phyloP scores from a whole-genome alignment of 306 rosid genomes.

The Prunus fruticosa region DNA sequence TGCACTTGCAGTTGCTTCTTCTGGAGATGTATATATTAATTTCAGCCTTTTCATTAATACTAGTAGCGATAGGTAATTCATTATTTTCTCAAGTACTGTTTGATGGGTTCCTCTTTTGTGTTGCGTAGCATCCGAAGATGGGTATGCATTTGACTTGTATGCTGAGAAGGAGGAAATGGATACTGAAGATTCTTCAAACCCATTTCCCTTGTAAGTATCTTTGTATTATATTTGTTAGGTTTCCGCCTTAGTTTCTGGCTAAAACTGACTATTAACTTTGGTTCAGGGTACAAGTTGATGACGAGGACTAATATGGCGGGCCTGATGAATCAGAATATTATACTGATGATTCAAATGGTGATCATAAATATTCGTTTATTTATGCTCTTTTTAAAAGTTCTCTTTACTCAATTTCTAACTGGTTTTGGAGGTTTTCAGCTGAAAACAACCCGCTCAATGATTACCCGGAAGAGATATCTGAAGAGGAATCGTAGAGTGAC shows the following conservation, averaged over 20 bases:
- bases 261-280: slow-evolving; percentile 11
- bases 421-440: too few species aligned
- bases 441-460: too few species aligned
- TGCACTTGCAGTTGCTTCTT: background rate
- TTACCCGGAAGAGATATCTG: too few species aligned
- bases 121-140: slow-evolving; percentile 43
- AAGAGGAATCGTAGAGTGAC: too few species aligned
- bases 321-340: slow-evolving; percentile 34
- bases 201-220: slow-evolving; percentile 69
- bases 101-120: slow-evolving; percentile 16
- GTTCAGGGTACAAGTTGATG: slow-evolving; percentile 78
- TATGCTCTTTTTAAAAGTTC: too few species aligned
- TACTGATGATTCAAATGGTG: too few species aligned
- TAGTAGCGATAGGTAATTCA: background rate
- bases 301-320: slow-evolving; percentile 66
- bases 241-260: background rate
- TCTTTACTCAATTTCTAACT: too few species aligned
- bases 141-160: slow-evolving; percentile 77
- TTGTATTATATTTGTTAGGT: slow-evolving; percentile 12
- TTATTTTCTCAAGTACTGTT: slow-evolving; percentile 10
- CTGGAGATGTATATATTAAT: background rate
- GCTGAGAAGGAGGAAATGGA: slow-evolving; percentile 49
- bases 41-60: too few species aligned
- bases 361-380: too few species aligned
- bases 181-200: slow-evolving; percentile 34